Conservation (phyloP, 1,284 basidiomycete genomes). For the Apiotrichum porosum region DNA sequence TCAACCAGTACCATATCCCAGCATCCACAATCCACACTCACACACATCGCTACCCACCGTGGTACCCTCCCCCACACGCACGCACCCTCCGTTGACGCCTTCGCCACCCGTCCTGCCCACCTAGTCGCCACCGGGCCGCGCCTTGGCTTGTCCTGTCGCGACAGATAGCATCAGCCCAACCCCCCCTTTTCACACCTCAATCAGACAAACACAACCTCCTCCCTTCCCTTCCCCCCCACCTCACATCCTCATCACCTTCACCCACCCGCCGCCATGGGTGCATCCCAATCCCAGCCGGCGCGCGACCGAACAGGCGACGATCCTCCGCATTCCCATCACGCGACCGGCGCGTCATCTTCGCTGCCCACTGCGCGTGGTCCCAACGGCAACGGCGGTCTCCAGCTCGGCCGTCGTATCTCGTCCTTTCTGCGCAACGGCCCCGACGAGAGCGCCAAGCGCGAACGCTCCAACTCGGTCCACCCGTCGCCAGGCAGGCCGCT, state of each 20-base stretch:
- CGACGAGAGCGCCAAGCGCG: conserved; percentile 8
- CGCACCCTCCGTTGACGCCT: too few relatives aligned
- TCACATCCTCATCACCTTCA: too few relatives aligned
- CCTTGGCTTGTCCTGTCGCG: too few relatives aligned
- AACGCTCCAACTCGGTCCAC: conserved; percentile 13
- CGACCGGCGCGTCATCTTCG: neutral
- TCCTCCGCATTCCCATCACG: neutral
- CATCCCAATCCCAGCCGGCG: conserved; percentile 24
- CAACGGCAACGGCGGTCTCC: conserved; percentile 2
- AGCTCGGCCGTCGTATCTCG: conserved; percentile 3
- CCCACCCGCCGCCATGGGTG: conserved; percentile 23
- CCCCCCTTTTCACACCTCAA: too few relatives aligned
- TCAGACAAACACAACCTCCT: neutral
- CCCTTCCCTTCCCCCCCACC: neutral
- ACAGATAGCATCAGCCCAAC: too few relatives aligned
- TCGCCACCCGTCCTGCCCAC: too few relatives aligned
- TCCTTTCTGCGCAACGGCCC: conserved; percentile 5
- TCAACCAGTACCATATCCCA: too few relatives aligned
- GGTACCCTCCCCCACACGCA: too few relatives aligned
- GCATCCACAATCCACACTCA: too few relatives aligned
- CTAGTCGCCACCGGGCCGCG: too few relatives aligned
- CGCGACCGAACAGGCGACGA: conserved; percentile 4
- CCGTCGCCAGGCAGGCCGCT: conserved; percentile 1
- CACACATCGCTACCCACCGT: too few relatives aligned
- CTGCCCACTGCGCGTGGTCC: neutral